Evolutionary conservation across 108 stramenopile genomes (phyloP).

Genomic region (Discostella pseudostelligera): DNA sequence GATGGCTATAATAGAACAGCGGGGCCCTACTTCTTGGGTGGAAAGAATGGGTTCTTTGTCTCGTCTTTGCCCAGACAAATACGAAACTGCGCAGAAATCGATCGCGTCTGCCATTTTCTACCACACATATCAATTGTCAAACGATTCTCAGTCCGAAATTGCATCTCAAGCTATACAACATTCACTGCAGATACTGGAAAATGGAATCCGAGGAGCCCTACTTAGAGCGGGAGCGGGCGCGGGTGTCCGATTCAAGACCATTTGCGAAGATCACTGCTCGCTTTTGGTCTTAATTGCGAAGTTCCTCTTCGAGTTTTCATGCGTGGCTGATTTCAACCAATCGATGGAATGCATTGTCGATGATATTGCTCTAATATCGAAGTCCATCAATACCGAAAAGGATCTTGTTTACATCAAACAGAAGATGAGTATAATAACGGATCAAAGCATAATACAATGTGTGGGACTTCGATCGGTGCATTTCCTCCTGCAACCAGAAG

Average conservation of each 20-base stretch:
- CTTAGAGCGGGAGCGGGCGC: constrained; percentile 4
- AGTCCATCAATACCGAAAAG: constrained; percentile 19
- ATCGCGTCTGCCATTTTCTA: constrained; percentile 58
- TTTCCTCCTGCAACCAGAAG: constrained; percentile 27
- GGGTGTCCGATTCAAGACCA: constrained; percentile 9
- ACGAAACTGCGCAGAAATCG: constrained; percentile 36
- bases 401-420: constrained; percentile 43
- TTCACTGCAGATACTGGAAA: constrained; percentile 64
- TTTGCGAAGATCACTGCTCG: constrained; percentile 24
- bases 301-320: constrained; percentile 34
- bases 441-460: constrained; percentile 49
- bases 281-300: constrained; percentile 18
- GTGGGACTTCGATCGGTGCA: constrained; percentile 46
- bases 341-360: constrained; percentile 7
- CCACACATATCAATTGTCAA: constrained; percentile 30
- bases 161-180: constrained; percentile 41
- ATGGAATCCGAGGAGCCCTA: constrained; percentile 55
- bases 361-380: constrained; percentile 39
- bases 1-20: constrained; percentile 16
- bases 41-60: constrained; percentile 56
- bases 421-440: constrained; percentile 37
- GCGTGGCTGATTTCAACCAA: background rate
- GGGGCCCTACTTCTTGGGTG: background rate
- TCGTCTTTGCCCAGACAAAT: constrained; percentile 51
- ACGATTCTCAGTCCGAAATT: constrained; percentile 15